Evolutionary conservation across 306 rosid species (phyloP).

Genomic region (Prunus mume): DNA sequence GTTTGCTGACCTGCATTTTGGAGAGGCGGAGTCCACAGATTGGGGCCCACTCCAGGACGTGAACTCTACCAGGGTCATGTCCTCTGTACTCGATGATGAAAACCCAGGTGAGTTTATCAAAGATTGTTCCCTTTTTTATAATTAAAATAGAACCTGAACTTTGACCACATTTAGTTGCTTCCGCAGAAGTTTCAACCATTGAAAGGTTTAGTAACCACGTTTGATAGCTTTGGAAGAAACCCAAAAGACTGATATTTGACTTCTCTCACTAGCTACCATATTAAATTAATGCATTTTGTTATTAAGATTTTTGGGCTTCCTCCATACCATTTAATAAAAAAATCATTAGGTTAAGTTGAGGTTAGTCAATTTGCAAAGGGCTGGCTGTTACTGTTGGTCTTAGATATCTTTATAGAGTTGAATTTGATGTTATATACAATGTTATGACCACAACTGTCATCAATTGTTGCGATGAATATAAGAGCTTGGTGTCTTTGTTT

Average conservation of each 20-base stretch:
- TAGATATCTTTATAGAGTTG: background rate
- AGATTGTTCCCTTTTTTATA: background rate
- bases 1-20: slow-evolving; percentile 83
- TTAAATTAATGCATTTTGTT: too few relatives aligned
- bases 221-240: background rate
- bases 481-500: background rate
- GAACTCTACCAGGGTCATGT: slow-evolving; percentile 54
- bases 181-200: background rate
- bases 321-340: too few relatives aligned
- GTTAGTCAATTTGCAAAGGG: background rate
- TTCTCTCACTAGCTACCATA: background rate
- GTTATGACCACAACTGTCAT: background rate
- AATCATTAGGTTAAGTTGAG: background rate
- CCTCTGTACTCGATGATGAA: slow-evolving; percentile 49
- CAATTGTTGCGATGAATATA: background rate
- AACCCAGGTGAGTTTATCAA: slow-evolving; percentile 40
- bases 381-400: background rate
- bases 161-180: too few relatives aligned
- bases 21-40: slow-evolving; percentile 52
- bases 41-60: slow-evolving; percentile 83
- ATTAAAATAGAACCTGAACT: background rate
- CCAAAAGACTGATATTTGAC: background rate
- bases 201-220: background rate
- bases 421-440: background rate
- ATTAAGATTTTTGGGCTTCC: too few relatives aligned